phyloP scores from a whole-genome alignment of 2,329 filamentous ascomycete genomes.

The Calonectria crousiana region DNA sequence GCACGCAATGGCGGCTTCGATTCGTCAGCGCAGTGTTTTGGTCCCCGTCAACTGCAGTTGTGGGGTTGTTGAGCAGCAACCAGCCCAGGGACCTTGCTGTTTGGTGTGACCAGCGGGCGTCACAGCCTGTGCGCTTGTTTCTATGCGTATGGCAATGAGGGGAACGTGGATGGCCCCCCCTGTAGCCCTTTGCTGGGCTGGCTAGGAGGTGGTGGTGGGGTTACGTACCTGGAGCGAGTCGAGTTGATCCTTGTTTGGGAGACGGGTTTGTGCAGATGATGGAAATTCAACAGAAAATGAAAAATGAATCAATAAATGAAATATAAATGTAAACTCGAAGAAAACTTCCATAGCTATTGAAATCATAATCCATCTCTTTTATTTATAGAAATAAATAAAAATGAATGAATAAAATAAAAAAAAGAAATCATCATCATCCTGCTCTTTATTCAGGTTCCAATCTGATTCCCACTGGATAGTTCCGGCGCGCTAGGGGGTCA shows the following conservation, averaged over 20 bases:
- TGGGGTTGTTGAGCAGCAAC: constrained; percentile 45
- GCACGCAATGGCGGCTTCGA: constrained; percentile 4
- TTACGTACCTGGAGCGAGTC: background rate
- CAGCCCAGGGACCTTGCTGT: constrained; percentile 29
- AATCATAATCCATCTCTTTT: too few species aligned
- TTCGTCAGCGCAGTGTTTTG: constrained; percentile 25
- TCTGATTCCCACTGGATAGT: background rate
- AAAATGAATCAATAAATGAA: background rate
- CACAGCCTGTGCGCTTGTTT: constrained; percentile 4
- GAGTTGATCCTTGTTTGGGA: background rate
- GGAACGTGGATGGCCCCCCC: constrained; percentile 25
- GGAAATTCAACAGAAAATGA: background rate
- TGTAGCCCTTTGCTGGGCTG: constrained; percentile 13
- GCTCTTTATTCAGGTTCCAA: background rate
- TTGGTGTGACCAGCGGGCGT: constrained; percentile 37
- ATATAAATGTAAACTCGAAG: background rate
- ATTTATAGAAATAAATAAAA: too few species aligned
- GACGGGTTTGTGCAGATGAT: background rate
- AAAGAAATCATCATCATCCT: background rate
- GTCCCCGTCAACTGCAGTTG: constrained; percentile 34
- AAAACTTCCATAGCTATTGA: too few species aligned
- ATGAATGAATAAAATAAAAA: too few species aligned
- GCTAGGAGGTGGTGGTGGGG: constrained; percentile 10
- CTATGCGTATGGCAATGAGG: constrained; percentile 15
- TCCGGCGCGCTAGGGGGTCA: background rate